phyloP scores from a whole-genome alignment of 306 rosid species.

The Lagenaria siceraria region DNA sequence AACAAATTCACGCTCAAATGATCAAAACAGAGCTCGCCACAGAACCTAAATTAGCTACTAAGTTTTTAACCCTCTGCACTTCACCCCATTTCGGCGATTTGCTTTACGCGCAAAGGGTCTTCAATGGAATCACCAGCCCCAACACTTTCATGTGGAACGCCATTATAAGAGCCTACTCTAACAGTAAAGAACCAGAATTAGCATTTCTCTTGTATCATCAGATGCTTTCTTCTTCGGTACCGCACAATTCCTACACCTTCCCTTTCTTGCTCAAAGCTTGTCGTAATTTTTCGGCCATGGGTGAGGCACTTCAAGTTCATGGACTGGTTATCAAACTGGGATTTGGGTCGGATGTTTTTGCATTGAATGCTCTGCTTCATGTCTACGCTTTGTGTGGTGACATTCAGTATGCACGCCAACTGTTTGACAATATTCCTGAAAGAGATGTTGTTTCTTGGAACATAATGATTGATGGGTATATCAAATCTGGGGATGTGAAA shows the following conservation, averaged over 20 bases:
- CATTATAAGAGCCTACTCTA: slow-evolving; percentile 47
- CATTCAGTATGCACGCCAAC: slow-evolving; percentile 22
- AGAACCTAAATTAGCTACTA: slow-evolving; percentile 20
- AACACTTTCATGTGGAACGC: slow-evolving; percentile 51
- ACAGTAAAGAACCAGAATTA: slow-evolving; percentile 34
- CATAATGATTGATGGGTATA: slow-evolving; percentile 41
- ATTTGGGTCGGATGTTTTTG: slow-evolving; percentile 39
- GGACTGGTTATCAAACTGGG: slow-evolving; percentile 44
- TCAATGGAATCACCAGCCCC: slow-evolving; percentile 37
- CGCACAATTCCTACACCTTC: slow-evolving; percentile 48
- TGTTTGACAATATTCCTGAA: slow-evolving; percentile 29
- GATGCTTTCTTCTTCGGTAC: slow-evolving; percentile 35
- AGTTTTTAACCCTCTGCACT: slow-evolving; percentile 30
- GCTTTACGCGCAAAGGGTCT: slow-evolving; percentile 32
- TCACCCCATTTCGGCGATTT: slow-evolving; percentile 30
- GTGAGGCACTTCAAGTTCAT: slow-evolving; percentile 45
- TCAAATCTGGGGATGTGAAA: slow-evolving; percentile 25
- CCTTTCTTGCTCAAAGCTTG: slow-evolving; percentile 73
- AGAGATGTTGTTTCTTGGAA: slow-evolving; percentile 52
- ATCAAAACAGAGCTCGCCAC: slow-evolving; percentile 24
- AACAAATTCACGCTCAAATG: slow-evolving; percentile 54
- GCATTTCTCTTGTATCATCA: slow-evolving; percentile 39
- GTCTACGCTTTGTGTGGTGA: slow-evolving; percentile 33
- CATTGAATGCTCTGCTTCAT: slow-evolving; percentile 41
- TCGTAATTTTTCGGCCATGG: slow-evolving; percentile 29